Conservation (phyloP, 2,329 filamentous ascomycete genomes). For the Claviceps humidiphila region DNA sequence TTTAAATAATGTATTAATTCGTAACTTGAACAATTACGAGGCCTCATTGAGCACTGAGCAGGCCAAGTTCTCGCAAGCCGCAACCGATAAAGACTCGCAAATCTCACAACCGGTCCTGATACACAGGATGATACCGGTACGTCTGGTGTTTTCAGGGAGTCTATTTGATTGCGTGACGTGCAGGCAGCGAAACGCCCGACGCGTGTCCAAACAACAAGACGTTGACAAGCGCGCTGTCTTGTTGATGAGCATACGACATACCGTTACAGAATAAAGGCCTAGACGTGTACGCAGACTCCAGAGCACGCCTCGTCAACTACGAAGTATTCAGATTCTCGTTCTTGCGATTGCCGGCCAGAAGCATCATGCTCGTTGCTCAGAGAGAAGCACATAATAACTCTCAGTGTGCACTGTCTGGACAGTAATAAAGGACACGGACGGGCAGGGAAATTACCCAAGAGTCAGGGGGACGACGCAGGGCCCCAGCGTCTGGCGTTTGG, state of each 20-base stretch:
- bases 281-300: not conserved
- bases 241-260: not conserved
- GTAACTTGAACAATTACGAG: too few relatives aligned
- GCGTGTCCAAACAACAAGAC: not conserved
- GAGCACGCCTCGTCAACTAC: not conserved
- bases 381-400: not conserved
- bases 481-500: slow-evolving; percentile 5
- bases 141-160: not conserved
- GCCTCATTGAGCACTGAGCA: too few relatives aligned
- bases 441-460: slow-evolving; percentile 6
- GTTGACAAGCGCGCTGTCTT: not conserved
- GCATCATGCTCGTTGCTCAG: not conserved
- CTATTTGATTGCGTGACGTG: not conserved
- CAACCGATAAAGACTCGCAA: not conserved
- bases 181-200: not conserved
- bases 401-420: not conserved
- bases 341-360: not conserved
- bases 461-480: not conserved
- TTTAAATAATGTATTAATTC: too few relatives aligned
- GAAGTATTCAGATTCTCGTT: too few relatives aligned
- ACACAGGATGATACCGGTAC: too few relatives aligned
- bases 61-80: too few relatives aligned
- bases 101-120: not conserved
- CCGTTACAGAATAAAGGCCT: not conserved
- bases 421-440: not conserved